These are phyloP conservation scores for Trichoderma sp. DNA, from an alignment of 2,329 filamentous ascomycete genomes.

Conservation along the genomic window DNA sequence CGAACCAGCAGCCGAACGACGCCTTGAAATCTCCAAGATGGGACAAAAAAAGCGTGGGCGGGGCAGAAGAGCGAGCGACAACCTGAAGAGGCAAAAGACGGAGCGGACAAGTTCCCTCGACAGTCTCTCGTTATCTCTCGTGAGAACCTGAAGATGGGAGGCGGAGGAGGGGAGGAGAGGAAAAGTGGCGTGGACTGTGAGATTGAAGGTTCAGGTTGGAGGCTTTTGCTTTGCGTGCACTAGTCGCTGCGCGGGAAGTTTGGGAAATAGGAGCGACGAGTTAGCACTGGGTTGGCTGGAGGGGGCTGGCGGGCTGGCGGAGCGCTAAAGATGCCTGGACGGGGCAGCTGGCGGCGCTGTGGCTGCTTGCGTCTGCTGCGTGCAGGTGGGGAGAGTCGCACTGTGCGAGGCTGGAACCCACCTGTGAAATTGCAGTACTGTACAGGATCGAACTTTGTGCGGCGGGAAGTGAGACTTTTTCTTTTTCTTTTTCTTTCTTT, in stretches of 20 bases:
- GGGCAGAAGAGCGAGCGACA: constrained; percentile 9
- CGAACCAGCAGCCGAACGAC: neutral
- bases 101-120: neutral
- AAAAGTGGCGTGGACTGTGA: constrained; percentile 14
- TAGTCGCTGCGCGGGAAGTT: neutral
- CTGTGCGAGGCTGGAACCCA: neutral
- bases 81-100: constrained; percentile 5
- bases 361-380: constrained; percentile 11
- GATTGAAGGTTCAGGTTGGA: constrained; percentile 7
- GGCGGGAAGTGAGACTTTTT: neutral
- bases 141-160: neutral
- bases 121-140: neutral
- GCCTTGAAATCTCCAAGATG: neutral
- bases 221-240: neutral
- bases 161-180: neutral
- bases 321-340: constrained; percentile 1
- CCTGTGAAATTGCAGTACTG: neutral
- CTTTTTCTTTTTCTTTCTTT: no score
- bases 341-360: neutral
- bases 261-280: neutral
- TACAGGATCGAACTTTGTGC: neutral
- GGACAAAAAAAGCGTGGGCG: neutral
- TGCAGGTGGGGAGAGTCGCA: neutral
- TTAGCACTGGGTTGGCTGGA: constrained; percentile 11
- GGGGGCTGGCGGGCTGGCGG: neutral